phyloP scores from a whole-genome alignment of 176 grass and related monocot species.

The Bothriochloa decipiens region DNA sequence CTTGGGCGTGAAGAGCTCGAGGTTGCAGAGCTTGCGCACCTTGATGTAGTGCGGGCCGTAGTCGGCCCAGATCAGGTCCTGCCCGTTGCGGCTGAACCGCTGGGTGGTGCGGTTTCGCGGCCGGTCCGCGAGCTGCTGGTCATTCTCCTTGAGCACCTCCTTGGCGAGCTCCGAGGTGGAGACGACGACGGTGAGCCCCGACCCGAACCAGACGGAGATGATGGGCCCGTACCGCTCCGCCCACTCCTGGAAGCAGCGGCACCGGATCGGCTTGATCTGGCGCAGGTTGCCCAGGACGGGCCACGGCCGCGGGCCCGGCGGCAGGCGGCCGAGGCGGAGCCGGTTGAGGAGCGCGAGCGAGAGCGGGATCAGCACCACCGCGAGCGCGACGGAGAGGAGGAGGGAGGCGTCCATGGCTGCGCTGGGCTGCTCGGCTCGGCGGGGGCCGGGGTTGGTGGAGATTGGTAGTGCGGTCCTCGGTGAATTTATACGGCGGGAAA shows the following conservation, averaged over 20 bases:
- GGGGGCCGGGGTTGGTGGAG: slow-evolving; percentile 29
- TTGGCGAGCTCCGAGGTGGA: slow-evolving; percentile 65
- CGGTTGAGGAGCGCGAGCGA: slow-evolving; percentile 44
- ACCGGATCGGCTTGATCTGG: slow-evolving; percentile 75
- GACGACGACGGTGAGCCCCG: slow-evolving; percentile 75
- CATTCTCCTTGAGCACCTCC: slow-evolving; percentile 81
- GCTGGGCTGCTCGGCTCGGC: neutral
- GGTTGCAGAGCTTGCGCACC: slow-evolving; percentile 91
- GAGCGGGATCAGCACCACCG: slow-evolving; percentile 48
- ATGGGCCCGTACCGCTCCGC: slow-evolving; percentile 64
- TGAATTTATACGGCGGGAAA: slow-evolving; percentile 44
- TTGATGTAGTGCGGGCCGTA: slow-evolving; percentile 91
- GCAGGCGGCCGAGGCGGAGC: slow-evolving; percentile 51
- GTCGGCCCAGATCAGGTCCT: slow-evolving; percentile 92
- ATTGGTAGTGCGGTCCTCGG: neutral
- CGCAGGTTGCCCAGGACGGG: slow-evolving; percentile 75
- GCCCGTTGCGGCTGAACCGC: slow-evolving; percentile 77
- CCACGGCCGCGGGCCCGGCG: slow-evolving; percentile 72
- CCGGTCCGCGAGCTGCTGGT: slow-evolving; percentile 78
- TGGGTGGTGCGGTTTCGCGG: slow-evolving; percentile 64
- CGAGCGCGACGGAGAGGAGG: slow-evolving; percentile 41
- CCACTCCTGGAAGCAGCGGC: slow-evolving; percentile 81
- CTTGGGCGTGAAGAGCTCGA: slow-evolving; percentile 85
- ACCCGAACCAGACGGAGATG: slow-evolving; percentile 81
- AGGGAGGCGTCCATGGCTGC: slow-evolving; percentile 47